Base-by-base conservation (phyloP, 495 filamentous ascomycete species). In the Tuber umbilicatum region DNA sequence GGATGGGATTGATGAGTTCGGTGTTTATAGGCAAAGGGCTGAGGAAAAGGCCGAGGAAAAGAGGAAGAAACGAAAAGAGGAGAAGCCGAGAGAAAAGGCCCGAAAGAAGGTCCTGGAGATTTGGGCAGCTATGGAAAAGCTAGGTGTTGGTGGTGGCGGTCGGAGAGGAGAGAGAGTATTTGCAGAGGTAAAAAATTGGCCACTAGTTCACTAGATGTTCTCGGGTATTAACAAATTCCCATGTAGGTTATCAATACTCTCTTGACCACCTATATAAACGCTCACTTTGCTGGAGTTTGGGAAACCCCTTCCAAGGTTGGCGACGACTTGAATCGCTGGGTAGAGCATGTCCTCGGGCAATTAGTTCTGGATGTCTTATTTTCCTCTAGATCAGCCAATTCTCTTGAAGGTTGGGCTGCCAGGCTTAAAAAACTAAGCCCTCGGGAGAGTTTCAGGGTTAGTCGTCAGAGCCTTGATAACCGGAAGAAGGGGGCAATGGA, bases 81-180 rank as follows among this genome's bases (percentile, higher is more conserved):
- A 77, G n/a, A 78, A 78, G 35, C 73, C 76, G 45, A 81, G 74
- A 38, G 73, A 75, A 72, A 73, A 81, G 4, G 80, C 80, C 0
- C 72, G 80, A 71, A 79, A 76, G 45, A 82, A 82, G 64, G 79
- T 82, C 16, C 39, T 82, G 19, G 76, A 79, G 47, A 75, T 82
- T 47, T 82, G 81, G 81, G 68, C 45, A n/a, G 68, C 42, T 19
- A 78, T 82, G 75, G 81, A 82, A 73, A 80, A 76, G 50, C 43
- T 82, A 21, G 80, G 80, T 23, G 74, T 82, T 73, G 81, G 81
- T 50, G 81, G 81, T 2, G 75, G 75, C 5, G 81, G 81, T n/a
- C 74, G 81, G 31, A 74, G 81, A 68, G 81, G 81, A 17, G 81
- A 82, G 64, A 72, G 81, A 10, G 81, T 82, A 31, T 82, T 82